Evolutionary conservation across 2,329 filamentous ascomycete species (phyloP).

Genomic region (Colletotrichum melonis): DNA sequence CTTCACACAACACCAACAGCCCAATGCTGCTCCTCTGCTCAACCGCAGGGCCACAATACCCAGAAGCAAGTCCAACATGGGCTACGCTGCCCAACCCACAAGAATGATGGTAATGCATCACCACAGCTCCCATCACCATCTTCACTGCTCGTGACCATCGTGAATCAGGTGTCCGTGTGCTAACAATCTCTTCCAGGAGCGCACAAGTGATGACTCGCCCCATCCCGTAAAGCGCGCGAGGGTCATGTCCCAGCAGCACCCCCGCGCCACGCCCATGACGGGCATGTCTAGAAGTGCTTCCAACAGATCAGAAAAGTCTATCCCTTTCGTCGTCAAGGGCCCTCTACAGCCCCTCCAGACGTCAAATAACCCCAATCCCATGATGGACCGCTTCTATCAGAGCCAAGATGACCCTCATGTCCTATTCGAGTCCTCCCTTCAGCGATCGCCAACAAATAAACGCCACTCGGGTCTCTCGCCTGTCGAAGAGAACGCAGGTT

Average conservation of each 20-base stretch:
- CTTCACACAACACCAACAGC: conserved; percentile 18
- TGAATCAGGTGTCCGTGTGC: conserved; percentile 6
- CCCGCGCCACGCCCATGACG: conserved; percentile 32
- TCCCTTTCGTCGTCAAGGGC: conserved; percentile 51
- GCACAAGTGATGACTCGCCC: conserved; percentile 38
- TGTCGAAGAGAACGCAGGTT: conserved; percentile 47
- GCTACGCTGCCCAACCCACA: conserved; percentile 22
- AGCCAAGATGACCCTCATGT: conserved; percentile 46
- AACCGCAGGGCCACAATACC: conserved; percentile 27
- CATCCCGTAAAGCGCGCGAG: conserved; percentile 47
- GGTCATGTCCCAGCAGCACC: conserved; percentile 48
- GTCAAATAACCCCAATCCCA: conserved; percentile 38
- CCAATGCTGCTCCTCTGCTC: conserved; percentile 15
- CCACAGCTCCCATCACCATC: not conserved
- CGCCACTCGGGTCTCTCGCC: conserved; percentile 44
- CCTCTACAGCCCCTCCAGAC: conserved; percentile 47
- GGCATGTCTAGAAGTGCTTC: conserved; percentile 51
- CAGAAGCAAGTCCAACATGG: conserved; percentile 36
- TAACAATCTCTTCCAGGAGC: conserved; percentile 39
- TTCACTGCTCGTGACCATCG: not conserved
- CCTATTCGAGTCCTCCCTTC: conserved; percentile 38
- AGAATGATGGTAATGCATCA: conserved; percentile 32
- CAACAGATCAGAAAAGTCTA: conserved; percentile 52
- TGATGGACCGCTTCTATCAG: conserved; percentile 45
- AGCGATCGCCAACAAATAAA: conserved; percentile 42